These are phyloP conservation scores for Hibiscus trionum DNA, from an alignment of 345 rosid genomes.

Conservation along the genomic window DNA sequence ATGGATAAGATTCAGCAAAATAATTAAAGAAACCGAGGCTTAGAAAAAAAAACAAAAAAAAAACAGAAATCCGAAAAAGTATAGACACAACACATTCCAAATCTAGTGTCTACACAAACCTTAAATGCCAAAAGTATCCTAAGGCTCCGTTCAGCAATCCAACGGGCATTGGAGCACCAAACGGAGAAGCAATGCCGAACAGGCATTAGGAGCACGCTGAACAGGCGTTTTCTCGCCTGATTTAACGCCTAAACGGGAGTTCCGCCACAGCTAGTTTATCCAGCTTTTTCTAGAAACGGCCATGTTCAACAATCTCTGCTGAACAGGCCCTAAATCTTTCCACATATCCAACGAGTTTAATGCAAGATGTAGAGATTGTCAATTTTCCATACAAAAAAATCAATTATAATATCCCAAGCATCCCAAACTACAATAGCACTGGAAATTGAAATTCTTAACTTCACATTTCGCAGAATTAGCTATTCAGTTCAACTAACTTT, in stretches of 20 bases:
- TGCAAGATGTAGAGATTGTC: not conserved
- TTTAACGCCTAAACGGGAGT: no score
- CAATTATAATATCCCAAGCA: not conserved
- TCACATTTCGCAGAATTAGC: not conserved
- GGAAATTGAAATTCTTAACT: not conserved
- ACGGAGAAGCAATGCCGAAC: no score
- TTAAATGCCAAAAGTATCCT: not conserved
- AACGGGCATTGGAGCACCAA: no score
- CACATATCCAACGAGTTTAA: not conserved
- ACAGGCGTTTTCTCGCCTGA: no score
- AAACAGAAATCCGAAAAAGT: no score
- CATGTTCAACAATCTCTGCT: no score
- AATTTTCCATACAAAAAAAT: not conserved
- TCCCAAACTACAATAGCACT: not conserved
- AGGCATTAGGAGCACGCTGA: no score
- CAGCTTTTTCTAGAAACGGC: no score
- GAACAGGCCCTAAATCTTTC: no score
- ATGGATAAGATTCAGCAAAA: not conserved
- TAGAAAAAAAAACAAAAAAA: not conserved
- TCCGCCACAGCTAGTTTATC: no score
- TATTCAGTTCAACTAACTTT: not conserved
- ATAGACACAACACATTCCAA: no score
- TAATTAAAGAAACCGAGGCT: not conserved
- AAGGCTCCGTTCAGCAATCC: no score
- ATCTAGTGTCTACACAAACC: not conserved